Evolutionary conservation across 805 yeast species (phyloP).

Genomic region (Pichia nanzhaoensis): DNA sequence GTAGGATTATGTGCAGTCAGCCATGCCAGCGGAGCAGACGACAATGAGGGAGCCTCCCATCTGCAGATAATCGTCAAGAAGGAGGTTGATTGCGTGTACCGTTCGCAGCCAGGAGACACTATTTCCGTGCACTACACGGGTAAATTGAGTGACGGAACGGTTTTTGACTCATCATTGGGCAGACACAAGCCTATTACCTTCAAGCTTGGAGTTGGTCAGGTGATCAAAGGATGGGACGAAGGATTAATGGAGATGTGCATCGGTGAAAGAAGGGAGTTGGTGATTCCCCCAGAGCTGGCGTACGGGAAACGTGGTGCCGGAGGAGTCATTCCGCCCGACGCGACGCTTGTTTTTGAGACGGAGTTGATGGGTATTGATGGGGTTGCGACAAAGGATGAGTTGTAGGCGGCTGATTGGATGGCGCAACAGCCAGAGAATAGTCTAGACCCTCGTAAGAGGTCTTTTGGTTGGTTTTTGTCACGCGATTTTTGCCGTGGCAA

Average conservation of each 20-base stretch:
- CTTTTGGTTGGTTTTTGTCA: too few relatives aligned
- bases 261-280: constrained; percentile 76
- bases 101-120: constrained; percentile 57
- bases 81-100: constrained; percentile 48
- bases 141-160: constrained; percentile 53
- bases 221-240: constrained; percentile 87
- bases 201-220: constrained; percentile 70
- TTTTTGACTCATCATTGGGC: constrained; percentile 65
- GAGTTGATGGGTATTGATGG: constrained; percentile 50
- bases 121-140: constrained; percentile 81
- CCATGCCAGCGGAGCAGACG: not conserved
- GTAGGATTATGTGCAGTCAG: not conserved
- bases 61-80: constrained; percentile 32
- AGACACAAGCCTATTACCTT: constrained; percentile 67
- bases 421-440: too few relatives aligned
- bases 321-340: constrained; percentile 63
- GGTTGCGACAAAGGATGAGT: constrained; percentile 18
- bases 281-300: constrained; percentile 72
- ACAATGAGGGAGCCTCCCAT: not conserved
- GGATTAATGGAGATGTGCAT: constrained; percentile 80
- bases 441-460: too few relatives aligned
- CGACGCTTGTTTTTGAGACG: constrained; percentile 61
- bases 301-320: constrained; percentile 74
- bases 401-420: too few relatives aligned
- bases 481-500: too few relatives aligned